phyloP scores from a whole-genome alignment of 305 asterid genomes.

The Euphrasia arctica region DNA sequence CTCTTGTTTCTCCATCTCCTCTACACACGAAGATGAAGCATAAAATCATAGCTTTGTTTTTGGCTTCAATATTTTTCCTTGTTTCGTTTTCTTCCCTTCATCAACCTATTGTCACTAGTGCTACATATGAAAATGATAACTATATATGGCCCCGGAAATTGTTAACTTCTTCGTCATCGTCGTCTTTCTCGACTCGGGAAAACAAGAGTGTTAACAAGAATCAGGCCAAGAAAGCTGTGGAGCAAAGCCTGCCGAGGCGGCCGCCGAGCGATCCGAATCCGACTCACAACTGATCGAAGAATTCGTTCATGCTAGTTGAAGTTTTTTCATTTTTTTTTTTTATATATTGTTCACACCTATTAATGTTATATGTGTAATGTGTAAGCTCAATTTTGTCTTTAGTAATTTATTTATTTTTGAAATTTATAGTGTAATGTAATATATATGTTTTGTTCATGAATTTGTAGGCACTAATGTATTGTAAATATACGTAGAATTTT shows the following conservation, averaged over 20 bases:
- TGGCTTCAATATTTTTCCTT: background rate
- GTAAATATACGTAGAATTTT: too few species aligned
- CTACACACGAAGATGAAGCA: constrained; percentile 23
- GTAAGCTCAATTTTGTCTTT: background rate
- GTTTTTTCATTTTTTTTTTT: background rate
- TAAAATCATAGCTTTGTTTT: constrained; percentile 14
- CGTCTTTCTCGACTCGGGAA: background rate
- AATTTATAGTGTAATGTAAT: background rate
- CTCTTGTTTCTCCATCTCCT: background rate
- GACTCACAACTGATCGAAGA: constrained; percentile 19
- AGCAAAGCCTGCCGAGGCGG: constrained; percentile 24
- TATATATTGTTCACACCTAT: background rate
- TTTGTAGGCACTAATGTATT: too few species aligned
- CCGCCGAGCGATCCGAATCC: constrained; percentile 25
- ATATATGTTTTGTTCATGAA: too few species aligned
- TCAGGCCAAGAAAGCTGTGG: constrained; percentile 27
- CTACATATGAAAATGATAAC: background rate
- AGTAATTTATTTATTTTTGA: background rate
- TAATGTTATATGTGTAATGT: background rate
- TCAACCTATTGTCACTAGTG: background rate
- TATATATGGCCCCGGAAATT: constrained; percentile 29
- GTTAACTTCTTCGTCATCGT: constrained; percentile 13
- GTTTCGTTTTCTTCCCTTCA: constrained; percentile 6
- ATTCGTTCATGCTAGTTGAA: background rate
- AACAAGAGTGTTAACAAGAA: background rate